Conservation (phyloP, 306 rosid species). For the Castanospermum australe region DNA sequence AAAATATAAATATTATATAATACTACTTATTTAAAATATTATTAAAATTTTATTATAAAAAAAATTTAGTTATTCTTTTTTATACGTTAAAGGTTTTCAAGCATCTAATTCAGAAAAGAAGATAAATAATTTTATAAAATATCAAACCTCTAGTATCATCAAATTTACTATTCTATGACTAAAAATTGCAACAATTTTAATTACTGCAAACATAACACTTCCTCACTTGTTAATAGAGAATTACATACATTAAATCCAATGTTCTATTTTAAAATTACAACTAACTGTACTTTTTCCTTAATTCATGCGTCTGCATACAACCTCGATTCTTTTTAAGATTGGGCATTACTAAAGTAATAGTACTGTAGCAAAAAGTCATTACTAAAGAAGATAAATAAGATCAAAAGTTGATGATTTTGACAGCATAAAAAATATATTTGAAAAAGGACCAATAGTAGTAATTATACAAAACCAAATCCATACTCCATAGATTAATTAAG, state of each 20-base stretch:
- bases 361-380: neutral
- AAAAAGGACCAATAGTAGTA: neutral
- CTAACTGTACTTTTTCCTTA: neutral
- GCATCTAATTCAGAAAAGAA: too few species aligned
- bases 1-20: too few species aligned
- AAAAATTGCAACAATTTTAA: too few species aligned
- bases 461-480: neutral
- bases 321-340: neutral
- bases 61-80: too few species aligned
- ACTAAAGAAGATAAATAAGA: neutral
- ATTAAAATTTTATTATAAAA: too few species aligned
- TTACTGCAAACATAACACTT: too few species aligned
- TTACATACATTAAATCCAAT: neutral
- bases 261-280: neutral
- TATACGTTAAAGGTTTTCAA: too few species aligned
- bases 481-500: neutral
- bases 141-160: too few species aligned
- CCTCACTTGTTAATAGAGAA: too few species aligned
- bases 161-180: too few species aligned
- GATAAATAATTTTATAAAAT: too few species aligned
- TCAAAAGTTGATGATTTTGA: conserved; percentile 19
- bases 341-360: neutral
- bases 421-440: neutral
- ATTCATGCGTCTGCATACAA: neutral
- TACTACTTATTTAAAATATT: too few species aligned